A percentile compares a stretch with the other conserved stretches of the same genome.
phyloP scores from a whole-genome alignment of 345 rosid genomes.

The Gossypium longicalyx region DNA sequence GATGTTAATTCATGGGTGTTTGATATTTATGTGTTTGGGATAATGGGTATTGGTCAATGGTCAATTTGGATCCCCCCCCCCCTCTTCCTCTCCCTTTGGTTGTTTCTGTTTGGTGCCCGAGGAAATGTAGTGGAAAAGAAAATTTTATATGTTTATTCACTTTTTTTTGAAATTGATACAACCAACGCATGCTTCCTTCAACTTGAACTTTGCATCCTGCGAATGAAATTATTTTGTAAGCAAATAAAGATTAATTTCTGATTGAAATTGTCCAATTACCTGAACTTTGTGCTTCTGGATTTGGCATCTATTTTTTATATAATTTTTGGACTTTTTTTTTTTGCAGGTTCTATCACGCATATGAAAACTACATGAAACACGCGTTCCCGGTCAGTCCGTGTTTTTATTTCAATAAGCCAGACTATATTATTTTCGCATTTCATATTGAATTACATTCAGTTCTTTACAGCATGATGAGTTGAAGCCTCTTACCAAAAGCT shows the following conservation, averaged over 20 bases:
- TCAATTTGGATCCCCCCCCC: slow-evolving; percentile 1
- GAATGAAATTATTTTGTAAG: neutral
- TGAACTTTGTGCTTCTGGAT: neutral
- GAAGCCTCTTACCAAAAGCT: slow-evolving; percentile 75
- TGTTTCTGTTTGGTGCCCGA: neutral
- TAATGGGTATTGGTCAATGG: neutral
- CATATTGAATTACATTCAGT: slow-evolving; percentile 16
- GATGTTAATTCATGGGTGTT: neutral
- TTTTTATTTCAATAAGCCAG: neutral
- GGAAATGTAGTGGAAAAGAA: neutral
- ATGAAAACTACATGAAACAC: slow-evolving; percentile 77
- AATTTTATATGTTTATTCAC: neutral
- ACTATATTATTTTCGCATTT: neutral
- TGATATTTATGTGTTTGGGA: neutral
- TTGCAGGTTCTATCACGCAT: slow-evolving; percentile 92
- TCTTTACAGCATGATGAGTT: slow-evolving; percentile 84
- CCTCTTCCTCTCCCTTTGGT: neutral
- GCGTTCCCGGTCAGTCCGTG: slow-evolving; percentile 80
- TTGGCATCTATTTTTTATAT: neutral
- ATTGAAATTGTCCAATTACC: slow-evolving; percentile 2
- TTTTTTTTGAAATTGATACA: neutral
- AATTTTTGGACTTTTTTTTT: neutral
- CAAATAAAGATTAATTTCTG: neutral
- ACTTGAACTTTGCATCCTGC: neutral
- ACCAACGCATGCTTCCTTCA: neutral